These are phyloP conservation scores for Lentinula guzmanii DNA, from an alignment of 768 basidiomycete species.

Conservation along the genomic window DNA sequence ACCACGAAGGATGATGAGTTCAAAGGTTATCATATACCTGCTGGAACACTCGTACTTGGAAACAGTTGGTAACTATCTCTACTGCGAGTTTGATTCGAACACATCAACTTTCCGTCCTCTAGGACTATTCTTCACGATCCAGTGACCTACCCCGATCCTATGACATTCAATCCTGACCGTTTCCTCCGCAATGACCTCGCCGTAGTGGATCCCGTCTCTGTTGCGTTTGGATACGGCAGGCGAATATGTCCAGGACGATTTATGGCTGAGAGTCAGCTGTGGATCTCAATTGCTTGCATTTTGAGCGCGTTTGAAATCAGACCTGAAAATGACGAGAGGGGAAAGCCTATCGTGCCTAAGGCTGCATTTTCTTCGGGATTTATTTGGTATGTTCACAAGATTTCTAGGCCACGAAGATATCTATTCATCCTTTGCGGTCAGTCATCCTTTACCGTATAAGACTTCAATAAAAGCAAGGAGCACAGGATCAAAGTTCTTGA, in stretches of 20 bases:
- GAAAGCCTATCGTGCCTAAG: constrained; percentile 21
- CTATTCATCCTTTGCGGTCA: constrained; percentile 6
- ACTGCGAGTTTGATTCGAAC: neutral
- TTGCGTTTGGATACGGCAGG: constrained; percentile 37
- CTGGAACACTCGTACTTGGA: constrained; percentile 35
- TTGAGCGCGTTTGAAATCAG: constrained; percentile 34
- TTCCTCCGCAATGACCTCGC: constrained; percentile 24
- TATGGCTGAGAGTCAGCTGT: constrained; percentile 38
- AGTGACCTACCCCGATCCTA: constrained; percentile 36
- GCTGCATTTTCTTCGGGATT: constrained; percentile 35
- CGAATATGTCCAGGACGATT: constrained; percentile 44
- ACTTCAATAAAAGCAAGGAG: constrained; percentile 26
- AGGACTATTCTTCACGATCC: constrained; percentile 52
- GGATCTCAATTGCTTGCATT: constrained; percentile 39
- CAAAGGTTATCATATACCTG: constrained; percentile 36
- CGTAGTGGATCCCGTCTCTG: constrained; percentile 25
- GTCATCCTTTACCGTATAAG: constrained; percentile 28
- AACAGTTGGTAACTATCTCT: constrained; percentile 30
- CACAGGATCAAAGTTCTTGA: constrained; percentile 18
- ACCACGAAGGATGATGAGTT: constrained; percentile 36
- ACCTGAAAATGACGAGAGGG: constrained; percentile 29
- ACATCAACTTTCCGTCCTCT: neutral
- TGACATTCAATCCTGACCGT: constrained; percentile 43
- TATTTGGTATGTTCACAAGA: constrained; percentile 28
- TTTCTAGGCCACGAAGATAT: neutral